Percentiles rank a stretch among this genome's conserved stretches.
Conservation (phyloP, 2,329 filamentous ascomycete species). For the Fusarium graminum region DNA sequence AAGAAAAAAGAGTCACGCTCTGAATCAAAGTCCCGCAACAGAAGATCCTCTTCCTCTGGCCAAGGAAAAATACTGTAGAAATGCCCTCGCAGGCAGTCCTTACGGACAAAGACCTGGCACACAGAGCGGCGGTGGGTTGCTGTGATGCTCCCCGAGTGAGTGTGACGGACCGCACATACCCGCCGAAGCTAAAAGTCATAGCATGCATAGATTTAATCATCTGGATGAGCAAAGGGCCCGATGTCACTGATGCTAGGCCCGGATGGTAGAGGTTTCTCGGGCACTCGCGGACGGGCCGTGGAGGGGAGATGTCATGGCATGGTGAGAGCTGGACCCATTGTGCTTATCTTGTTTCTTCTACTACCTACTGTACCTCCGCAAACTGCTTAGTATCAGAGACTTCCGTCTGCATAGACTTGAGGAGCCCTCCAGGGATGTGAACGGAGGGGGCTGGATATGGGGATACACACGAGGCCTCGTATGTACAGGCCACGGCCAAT, state of each 20-base stretch:
- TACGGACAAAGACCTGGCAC: constrained; percentile 16
- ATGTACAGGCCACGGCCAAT: constrained; percentile 29
- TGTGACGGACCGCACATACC: constrained; percentile 50
- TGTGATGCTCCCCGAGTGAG: constrained; percentile 9
- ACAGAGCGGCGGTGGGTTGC: constrained; percentile 22
- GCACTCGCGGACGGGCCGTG: constrained; percentile 49
- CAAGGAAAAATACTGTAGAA: constrained; percentile 1
- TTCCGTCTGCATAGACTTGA: constrained; percentile 38
- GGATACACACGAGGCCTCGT: constrained; percentile 37
- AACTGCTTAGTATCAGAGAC: constrained; percentile 19
- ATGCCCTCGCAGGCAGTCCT: constrained; percentile 16
- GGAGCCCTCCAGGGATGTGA: constrained; percentile 22
- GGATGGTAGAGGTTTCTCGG: constrained; percentile 37
- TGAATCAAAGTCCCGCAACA: constrained; percentile 7
- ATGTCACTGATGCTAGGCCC: constrained; percentile 41
- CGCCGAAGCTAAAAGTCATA: constrained; percentile 49
- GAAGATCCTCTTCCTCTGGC: constrained; percentile 12
- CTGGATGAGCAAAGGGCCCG: constrained; percentile 36
- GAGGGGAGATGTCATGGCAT: constrained; percentile 28
- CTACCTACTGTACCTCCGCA: background rate
- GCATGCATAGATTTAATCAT: constrained; percentile 43
- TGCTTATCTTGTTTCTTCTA: constrained; percentile 23
- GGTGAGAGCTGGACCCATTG: constrained; percentile 21
- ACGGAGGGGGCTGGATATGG: constrained; percentile 33
- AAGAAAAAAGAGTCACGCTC: constrained; percentile 15